These are phyloP conservation scores for Limonomyces culmigenus DNA, from an alignment of 1,284 basidiomycete genomes.

Conservation along the genomic window DNA sequence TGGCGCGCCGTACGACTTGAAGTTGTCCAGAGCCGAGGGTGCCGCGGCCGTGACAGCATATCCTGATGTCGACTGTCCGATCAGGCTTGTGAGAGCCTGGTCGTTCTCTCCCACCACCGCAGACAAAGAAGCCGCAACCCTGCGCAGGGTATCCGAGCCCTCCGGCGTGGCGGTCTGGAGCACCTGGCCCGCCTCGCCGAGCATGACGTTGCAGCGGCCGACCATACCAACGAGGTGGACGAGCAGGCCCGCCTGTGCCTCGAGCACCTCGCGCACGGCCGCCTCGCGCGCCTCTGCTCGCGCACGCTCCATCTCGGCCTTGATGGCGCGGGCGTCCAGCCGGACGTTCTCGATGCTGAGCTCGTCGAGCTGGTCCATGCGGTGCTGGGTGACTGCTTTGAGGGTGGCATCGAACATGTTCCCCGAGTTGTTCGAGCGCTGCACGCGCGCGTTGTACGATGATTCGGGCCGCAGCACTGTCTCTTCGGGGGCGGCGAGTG, in stretches of 20 bases:
- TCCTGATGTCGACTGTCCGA: constrained; percentile 45
- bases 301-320: constrained; percentile 56
- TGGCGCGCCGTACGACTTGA: constrained; percentile 20
- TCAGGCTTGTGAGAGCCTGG: constrained; percentile 39
- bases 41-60: constrained; percentile 24
- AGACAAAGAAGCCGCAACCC: not conserved
- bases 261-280: constrained; percentile 46
- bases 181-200: constrained; percentile 45
- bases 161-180: constrained; percentile 27
- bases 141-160: constrained; percentile 27
- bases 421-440: constrained; percentile 56
- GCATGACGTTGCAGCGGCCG: constrained; percentile 61
- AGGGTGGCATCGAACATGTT: constrained; percentile 76
- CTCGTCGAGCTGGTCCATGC: constrained; percentile 69
- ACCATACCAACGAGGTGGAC: constrained; percentile 63
- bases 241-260: constrained; percentile 48
- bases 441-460: constrained; percentile 38
- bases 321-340: constrained; percentile 48
- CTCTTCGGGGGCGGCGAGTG: constrained; percentile 60
- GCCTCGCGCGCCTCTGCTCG: constrained; percentile 57
- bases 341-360: constrained; percentile 54
- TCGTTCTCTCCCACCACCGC: constrained; percentile 48
- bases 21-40: constrained; percentile 24
- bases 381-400: constrained; percentile 63
- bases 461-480: constrained; percentile 44